Conservation (phyloP, 1,139 yeast genomes). For the Yamadazyma dushanensis region DNA sequence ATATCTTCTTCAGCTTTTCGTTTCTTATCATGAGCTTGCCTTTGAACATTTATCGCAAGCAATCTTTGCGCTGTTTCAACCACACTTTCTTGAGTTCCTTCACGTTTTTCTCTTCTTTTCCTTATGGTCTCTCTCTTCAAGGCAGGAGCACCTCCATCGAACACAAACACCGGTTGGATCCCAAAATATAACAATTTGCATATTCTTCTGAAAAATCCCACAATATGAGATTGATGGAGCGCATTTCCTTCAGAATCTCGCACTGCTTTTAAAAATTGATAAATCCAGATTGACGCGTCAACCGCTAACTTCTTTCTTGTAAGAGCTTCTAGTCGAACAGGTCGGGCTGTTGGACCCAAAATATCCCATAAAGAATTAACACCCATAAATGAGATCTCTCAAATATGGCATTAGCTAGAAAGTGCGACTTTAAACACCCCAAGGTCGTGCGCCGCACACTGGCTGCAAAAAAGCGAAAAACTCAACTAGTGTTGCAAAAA, state of each 20-base stretch:
- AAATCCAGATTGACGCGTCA: slow-evolving; percentile 98
- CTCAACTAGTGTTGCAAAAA: not conserved
- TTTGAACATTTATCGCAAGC: slow-evolving; percentile 76
- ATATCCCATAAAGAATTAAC: slow-evolving; percentile 95
- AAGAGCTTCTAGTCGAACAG: slow-evolving; percentile 84
- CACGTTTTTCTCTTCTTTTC: slow-evolving; percentile 68
- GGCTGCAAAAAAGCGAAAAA: not conserved
- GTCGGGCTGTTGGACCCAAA: slow-evolving; percentile 85
- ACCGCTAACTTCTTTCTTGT: slow-evolving; percentile 80
- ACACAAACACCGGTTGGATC: slow-evolving; percentile 88
- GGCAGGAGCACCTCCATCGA: slow-evolving; percentile 96
- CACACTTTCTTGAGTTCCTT: slow-evolving; percentile 72
- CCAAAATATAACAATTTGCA: slow-evolving; percentile 90
- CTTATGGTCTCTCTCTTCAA: slow-evolving; percentile 76
- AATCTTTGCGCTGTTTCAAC: slow-evolving; percentile 76
- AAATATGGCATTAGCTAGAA: too few relatives aligned
- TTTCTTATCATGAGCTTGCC: slow-evolving; percentile 39
- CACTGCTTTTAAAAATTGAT: slow-evolving; percentile 93
- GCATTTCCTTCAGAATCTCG: slow-evolving; percentile 84
- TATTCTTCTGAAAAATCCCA: slow-evolving; percentile 91
- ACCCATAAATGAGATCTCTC: too few relatives aligned
- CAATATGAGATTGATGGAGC: slow-evolving; percentile 77
- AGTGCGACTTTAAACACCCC: too few relatives aligned
- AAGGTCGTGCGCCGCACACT: slow-evolving; percentile 1
- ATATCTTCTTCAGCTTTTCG: slow-evolving; percentile 20